Evolutionary conservation across 352 stramenopile genomes (phyloP), one percentile per base, ranked within the genome.

Genomic region (Globisporangium mamillatum): DNA sequence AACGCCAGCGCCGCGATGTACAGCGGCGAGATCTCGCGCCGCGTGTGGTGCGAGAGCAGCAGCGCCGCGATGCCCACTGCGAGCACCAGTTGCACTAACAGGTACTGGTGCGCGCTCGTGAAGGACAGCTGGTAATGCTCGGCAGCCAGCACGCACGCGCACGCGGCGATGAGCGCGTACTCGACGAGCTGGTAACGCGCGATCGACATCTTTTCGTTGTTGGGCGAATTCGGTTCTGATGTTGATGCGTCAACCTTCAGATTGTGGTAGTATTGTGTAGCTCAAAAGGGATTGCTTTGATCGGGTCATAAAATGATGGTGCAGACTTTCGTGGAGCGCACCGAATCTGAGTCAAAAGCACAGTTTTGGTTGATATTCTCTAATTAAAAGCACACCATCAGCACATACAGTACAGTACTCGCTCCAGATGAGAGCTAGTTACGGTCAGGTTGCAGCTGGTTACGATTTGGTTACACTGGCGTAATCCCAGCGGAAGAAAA

Each of bases 41-140:
- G 71, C 54, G 71, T 66, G n/a, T 70, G 69, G 57, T 86, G 78
- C 29, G 73, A 29, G 25, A 69, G 29, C 65, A 86, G 64, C 60
- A 81, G 46, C 46, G 60, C n/a, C 63, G 52, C 24, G 36, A 29
- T 66, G 48, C 66, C 38, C 65, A 74, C 36, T 6, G 46, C 59
- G 48, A 72, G 34, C 27, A 34, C 27, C 9, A 66, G 34, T 4
- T 48, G 48, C 4, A 32, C 64, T 27, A 12, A 22, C 50, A 71
- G 25, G 10, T 66, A 54, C 71, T 71, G 66, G 14, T 60, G 59
- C 27, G 48, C 52, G 58, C 22, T 63, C 32, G 48, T 10, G 48
- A 63, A 75, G 32, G 59, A 38, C 22, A 48, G 66, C 29, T 60
- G 44, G 53, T 34, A 38, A 29, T 59, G 27, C 61, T 67, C 38